These are phyloP conservation scores for Sporodiniella umbellata DNA, from an alignment of 371 early-diverging fungal genomes.

Conservation along the genomic window DNA sequence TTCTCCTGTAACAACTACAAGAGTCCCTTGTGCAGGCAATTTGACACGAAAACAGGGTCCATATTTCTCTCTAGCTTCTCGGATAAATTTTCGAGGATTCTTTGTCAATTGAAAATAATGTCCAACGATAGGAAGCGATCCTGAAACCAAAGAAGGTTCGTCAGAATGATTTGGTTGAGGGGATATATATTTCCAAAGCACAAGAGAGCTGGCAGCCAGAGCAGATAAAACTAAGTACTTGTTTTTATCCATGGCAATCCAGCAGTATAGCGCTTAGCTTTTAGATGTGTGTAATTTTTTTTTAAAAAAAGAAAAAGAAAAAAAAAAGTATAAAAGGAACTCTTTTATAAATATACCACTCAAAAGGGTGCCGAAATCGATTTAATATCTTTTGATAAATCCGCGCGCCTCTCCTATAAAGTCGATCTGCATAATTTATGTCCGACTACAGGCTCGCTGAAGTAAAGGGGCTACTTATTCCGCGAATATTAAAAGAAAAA, in stretches of 20 bases:
- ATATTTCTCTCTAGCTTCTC: slow-evolving; percentile 5
- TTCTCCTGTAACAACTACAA: slow-evolving; percentile 15
- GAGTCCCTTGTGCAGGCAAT: slow-evolving; percentile 14
- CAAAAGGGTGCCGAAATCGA: too few relatives aligned
- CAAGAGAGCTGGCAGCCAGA: not conserved
- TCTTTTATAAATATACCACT: not conserved
- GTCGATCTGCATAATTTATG: too few relatives aligned
- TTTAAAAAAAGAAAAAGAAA: too few relatives aligned
- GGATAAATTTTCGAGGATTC: slow-evolving; percentile 11
- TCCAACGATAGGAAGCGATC: slow-evolving; percentile 14
- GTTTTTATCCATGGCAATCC: too few relatives aligned
- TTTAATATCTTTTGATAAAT: too few relatives aligned
- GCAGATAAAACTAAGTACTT: slow-evolving; percentile 6
- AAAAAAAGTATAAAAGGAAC: not conserved
- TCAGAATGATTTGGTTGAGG: not conserved
- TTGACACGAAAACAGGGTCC: slow-evolving; percentile 15
- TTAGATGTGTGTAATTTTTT: not conserved
- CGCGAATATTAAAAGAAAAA: too few relatives aligned
- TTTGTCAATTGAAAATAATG: slow-evolving; percentile 11
- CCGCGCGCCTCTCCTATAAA: too few relatives aligned
- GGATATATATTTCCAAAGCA: not conserved
- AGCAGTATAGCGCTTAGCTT: too few relatives aligned
- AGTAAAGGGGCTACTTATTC: too few relatives aligned
- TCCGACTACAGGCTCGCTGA: too few relatives aligned
- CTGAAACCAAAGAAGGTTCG: slow-evolving; percentile 14